These are phyloP conservation scores for Mitragyna speciosa DNA, from an alignment of 257 asterid species.

Conservation along the genomic window DNA sequence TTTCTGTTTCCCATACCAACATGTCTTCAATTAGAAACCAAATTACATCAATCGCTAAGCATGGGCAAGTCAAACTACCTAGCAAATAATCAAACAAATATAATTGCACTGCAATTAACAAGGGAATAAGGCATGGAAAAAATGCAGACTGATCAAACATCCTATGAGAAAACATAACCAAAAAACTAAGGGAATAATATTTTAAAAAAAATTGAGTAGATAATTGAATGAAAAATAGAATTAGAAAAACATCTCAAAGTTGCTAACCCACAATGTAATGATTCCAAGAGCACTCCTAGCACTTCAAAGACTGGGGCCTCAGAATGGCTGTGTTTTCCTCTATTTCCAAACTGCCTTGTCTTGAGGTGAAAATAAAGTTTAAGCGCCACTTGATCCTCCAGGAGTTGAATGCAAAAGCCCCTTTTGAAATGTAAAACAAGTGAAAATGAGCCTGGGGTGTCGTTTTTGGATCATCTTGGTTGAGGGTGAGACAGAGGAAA, in stretches of 20 bases:
- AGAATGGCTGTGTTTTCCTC: slow-evolving; percentile 15
- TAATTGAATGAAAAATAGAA: not conserved
- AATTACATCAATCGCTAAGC: no score
- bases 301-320: slow-evolving; percentile 21
- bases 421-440: no score
- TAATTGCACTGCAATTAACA: not conserved
- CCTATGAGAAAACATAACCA: not conserved
- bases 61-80: not conserved
- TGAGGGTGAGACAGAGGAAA: no score
- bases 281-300: slow-evolving; percentile 20
- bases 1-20: slow-evolving; percentile 8
- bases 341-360: slow-evolving; percentile 20
- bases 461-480: no score
- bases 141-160: not conserved
- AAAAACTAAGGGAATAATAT: not conserved
- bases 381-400: slow-evolving; percentile 21
- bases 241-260: slow-evolving; percentile 24
- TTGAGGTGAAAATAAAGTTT: slow-evolving; percentile 14
- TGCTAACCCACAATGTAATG: slow-evolving; percentile 12
- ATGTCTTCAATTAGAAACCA: not conserved
- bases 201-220: not conserved
- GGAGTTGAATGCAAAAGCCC: no score
- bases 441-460: no score
- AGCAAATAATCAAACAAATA: not conserved
- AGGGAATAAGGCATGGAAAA: not conserved